A percentile compares a stretch with the other conserved stretches of the same genome.
Evolutionary conservation across 1,284 basidiomycete species (phyloP).

Genomic region (Cryptococcus sp.): DNA sequence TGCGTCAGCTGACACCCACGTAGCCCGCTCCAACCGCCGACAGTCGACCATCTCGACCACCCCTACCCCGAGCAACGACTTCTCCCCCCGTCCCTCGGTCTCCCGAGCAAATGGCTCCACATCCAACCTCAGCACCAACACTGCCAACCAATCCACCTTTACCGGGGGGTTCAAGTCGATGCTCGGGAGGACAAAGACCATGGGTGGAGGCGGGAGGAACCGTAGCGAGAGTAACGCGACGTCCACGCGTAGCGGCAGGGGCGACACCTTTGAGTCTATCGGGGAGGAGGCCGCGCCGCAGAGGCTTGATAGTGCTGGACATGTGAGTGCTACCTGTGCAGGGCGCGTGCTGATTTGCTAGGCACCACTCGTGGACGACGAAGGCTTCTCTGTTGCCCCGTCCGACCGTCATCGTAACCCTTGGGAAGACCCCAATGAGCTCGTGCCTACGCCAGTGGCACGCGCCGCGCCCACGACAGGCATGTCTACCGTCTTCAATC

Average conservation of each 20-base stretch:
- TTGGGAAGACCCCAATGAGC: constrained; percentile 50
- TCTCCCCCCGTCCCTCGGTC: constrained; percentile 28
- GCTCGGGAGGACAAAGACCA: constrained; percentile 43
- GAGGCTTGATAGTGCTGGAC: constrained; percentile 5
- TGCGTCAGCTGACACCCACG: background rate
- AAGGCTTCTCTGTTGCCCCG: constrained; percentile 56
- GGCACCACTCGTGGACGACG: constrained; percentile 50
- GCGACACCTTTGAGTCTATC: constrained; percentile 17
- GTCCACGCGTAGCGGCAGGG: constrained; percentile 25
- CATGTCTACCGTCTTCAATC: constrained; percentile 11
- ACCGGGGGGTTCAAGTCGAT: constrained; percentile 50
- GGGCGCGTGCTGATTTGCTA: constrained; percentile 1
- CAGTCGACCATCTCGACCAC: constrained; percentile 17
- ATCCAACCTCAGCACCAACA: constrained; percentile 10
- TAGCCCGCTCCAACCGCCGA: constrained; percentile 23
- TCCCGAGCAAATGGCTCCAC: constrained; percentile 33
- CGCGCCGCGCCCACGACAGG: constrained; percentile 3
- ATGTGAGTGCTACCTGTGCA: background rate
- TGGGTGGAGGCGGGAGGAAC: constrained; percentile 23
- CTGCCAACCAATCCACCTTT: constrained; percentile 17
- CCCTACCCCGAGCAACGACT: constrained; percentile 22
- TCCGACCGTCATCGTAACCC: constrained; percentile 52
- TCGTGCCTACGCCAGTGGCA: constrained; percentile 8
- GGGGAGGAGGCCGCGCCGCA: constrained; percentile 19
- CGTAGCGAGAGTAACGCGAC: constrained; percentile 29